Base-by-base conservation (phyloP, 768 basidiomycete genomes). In the Trametes cingulata region DNA sequence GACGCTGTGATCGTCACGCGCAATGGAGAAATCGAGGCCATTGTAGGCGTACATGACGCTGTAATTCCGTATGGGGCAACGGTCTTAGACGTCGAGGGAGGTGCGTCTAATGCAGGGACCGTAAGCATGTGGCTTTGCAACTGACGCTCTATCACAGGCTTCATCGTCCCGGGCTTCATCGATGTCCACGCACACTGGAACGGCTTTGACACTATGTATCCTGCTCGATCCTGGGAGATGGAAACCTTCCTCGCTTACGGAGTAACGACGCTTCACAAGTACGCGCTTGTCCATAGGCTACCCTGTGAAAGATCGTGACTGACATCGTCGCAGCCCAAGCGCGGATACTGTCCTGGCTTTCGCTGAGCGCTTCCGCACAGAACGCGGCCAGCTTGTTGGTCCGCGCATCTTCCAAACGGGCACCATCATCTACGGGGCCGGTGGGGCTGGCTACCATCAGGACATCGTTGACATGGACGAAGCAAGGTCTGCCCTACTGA, bases 211-310 rank as follows among this genome's bases (percentile, higher is more conserved):
- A 78, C 75, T 29, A 74, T 75, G 33, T 82, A 83, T 64, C 88
- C 88, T 0, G 79, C 86, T 7, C 78, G 77, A 43, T 89, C 87
- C 10, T 91, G 88, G 87, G 88, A 90, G 66, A 77, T 87, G 76
- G 80, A 86, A 67, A 82, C 86, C 0, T 89, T 90, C 81, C 78
- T 91, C 29, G 85, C 88, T 0, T 90, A 88, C 65, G 89, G 89
- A 20, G 81, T 90, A 4, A 90, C 89, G 1, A 90, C 88, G 2
- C 65, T 90, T 58, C 89, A 90, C 76, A 91, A 90, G 88, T 90
- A 61, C 57, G 79, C 72, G 19, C 22, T 22, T 13, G 25, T 25
- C n/a, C n/a, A 52, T 15, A 45, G n/a, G 6, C 45, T 20, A 13
- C 29, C 24, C n/a, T 40, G 7, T 4, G n/a, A 39, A 24, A 14